Percentiles rank a stretch among this genome's conserved stretches.
These are phyloP conservation scores for Aspergillus sojae DNA, from an alignment of 2,329 filamentous ascomycete genomes.

Conservation along the genomic window DNA sequence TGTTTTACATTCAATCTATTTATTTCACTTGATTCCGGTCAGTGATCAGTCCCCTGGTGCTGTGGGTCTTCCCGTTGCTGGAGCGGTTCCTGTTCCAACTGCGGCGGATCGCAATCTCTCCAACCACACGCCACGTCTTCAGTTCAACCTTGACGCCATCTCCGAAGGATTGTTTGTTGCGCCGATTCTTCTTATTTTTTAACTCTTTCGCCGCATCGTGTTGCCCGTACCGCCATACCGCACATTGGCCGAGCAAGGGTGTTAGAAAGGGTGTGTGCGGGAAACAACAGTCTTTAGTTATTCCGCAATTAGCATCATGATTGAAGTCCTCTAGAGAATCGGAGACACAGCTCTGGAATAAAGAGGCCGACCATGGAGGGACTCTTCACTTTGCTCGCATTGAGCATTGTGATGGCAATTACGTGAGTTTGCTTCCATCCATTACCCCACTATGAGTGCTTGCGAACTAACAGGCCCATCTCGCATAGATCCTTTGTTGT, in stretches of 20 bases:
- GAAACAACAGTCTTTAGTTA: neutral
- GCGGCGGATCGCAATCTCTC: conserved; percentile 25
- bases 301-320: conserved; percentile 30
- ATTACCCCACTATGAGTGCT: neutral
- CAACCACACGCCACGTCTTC: conserved; percentile 26
- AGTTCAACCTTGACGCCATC: conserved; percentile 9
- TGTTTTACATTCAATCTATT: neutral
- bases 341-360: conserved; percentile 27
- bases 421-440: conserved; percentile 52
- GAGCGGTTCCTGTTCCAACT: conserved; percentile 20
- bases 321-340: conserved; percentile 31
- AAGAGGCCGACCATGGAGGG: conserved; percentile 59
- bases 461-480: conserved; percentile 18
- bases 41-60: conserved; percentile 12
- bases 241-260: neutral
- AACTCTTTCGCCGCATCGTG: neutral
- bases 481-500: conserved; percentile 81
- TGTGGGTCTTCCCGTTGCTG: conserved; percentile 18
- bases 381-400: conserved; percentile 64
- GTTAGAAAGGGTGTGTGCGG: neutral
- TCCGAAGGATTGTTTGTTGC: neutral
- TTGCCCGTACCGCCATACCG: neutral
- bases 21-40: conserved; percentile 8
- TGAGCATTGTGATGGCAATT: conserved; percentile 67
- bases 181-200: neutral